A percentile compares a stretch with the other conserved stretches of the same genome.
Evolutionary conservation across 2,329 filamentous ascomycete species (phyloP).

Genomic region (Trichoderma lentiforme): DNA sequence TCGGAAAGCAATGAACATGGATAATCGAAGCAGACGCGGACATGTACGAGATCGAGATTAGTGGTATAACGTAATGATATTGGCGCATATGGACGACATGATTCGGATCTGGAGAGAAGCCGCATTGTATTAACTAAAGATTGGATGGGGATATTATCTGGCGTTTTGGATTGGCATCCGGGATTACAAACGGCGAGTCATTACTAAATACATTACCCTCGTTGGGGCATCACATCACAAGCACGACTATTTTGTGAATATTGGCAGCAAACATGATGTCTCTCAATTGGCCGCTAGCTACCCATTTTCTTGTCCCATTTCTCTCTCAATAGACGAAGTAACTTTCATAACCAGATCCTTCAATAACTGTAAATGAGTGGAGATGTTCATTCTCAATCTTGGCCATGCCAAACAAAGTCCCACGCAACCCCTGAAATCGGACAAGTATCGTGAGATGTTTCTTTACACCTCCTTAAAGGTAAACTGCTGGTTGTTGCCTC

Average conservation of each 20-base stretch:
- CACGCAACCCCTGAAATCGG: neutral
- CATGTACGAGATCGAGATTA: slow-evolving; percentile 43
- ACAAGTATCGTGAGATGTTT: neutral
- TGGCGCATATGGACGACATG: neutral
- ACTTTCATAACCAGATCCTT: neutral
- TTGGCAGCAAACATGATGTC: neutral
- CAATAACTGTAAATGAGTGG: neutral
- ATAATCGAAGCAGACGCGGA: slow-evolving; percentile 46
- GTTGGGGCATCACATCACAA: neutral
- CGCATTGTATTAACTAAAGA: neutral
- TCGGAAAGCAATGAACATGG: slow-evolving; percentile 52
- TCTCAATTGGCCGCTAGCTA: neutral
- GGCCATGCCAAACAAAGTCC: neutral
- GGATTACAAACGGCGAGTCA: neutral
- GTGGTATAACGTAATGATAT: neutral
- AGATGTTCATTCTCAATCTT: neutral
- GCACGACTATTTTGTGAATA: neutral
- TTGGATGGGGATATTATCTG: neutral
- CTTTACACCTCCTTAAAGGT: neutral
- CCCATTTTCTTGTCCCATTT: neutral
- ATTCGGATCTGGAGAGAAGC: neutral
- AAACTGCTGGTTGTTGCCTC: slow-evolving; percentile 1
- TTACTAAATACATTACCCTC: neutral
- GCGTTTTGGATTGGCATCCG: neutral
- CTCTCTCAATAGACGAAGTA: neutral